Conservation (phyloP, 2,329 filamentous ascomycete species). For the Fusarium sp. region DNA sequence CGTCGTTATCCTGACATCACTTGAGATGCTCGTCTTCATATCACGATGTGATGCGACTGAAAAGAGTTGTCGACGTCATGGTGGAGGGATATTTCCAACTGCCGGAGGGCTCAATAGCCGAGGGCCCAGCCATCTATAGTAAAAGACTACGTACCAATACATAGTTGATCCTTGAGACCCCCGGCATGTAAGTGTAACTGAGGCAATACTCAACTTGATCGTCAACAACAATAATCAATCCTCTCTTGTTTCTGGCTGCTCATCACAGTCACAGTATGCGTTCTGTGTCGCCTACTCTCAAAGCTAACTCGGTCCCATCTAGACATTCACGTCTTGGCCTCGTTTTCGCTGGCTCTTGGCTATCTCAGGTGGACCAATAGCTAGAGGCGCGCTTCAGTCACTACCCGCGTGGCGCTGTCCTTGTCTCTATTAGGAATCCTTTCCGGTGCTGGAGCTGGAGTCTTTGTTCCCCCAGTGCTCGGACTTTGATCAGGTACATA, state of each 20-base stretch:
- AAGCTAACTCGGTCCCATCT: slow-evolving; percentile 20
- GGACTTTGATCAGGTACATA: slow-evolving; percentile 3
- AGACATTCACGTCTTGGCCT: slow-evolving; percentile 17
- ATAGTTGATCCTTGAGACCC: slow-evolving; percentile 2
- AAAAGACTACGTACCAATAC: slow-evolving; percentile 1
- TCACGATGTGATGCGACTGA: slow-evolving; percentile 9
- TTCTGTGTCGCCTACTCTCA: neutral
- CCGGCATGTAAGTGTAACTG: neutral
- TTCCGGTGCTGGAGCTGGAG: neutral
- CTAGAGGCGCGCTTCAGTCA: slow-evolving; percentile 11
- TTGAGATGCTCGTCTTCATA: slow-evolving; percentile 7
- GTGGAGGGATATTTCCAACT: slow-evolving; percentile 10
- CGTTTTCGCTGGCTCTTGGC: slow-evolving; percentile 6
- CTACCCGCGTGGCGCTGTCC: slow-evolving; percentile 28
- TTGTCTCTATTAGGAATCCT: slow-evolving; percentile 31
- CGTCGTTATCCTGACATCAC: slow-evolving; percentile 23
- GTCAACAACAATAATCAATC: neutral
- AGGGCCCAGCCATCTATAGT: neutral
- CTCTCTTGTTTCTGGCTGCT: neutral
- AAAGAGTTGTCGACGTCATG: slow-evolving; percentile 23
- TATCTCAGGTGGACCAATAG: slow-evolving; percentile 39
- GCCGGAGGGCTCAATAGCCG: slow-evolving; percentile 12
- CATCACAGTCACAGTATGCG: slow-evolving; percentile 1
- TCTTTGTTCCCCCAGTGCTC: slow-evolving; percentile 6
- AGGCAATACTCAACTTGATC: neutral